Conservation (phyloP, 768 basidiomycete genomes). For the Amanita pallidorosea region DNA sequence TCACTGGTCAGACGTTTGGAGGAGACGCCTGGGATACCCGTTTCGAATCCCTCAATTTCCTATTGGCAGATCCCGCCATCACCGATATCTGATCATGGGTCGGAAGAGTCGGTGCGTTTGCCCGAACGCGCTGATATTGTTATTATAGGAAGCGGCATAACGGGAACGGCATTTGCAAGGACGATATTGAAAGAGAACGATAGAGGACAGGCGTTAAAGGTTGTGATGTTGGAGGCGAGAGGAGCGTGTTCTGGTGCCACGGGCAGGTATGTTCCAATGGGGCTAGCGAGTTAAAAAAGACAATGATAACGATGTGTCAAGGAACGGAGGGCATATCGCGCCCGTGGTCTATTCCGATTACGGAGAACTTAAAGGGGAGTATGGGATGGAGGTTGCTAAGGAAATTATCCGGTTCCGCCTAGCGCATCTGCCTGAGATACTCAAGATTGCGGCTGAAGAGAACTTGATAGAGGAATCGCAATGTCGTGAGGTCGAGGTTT, state of each 20-base stretch:
- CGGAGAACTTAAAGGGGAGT: conserved; percentile 26
- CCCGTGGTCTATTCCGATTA: conserved; percentile 55
- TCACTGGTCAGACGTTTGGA: conserved; percentile 19
- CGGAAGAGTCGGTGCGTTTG: conserved; percentile 1
- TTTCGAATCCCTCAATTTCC: conserved; percentile 31
- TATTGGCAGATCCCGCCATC: conserved; percentile 42
- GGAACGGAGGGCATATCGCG: conserved; percentile 64
- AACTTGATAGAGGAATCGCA: conserved; percentile 41
- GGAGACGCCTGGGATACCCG: conserved; percentile 31
- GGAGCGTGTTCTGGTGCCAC: conserved; percentile 70
- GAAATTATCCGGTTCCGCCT: conserved; percentile 52
- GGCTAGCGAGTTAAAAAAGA: neutral
- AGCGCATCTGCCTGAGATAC: conserved; percentile 41
- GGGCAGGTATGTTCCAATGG: conserved; percentile 38
- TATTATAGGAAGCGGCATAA: conserved; percentile 48
- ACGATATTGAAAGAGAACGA: conserved; percentile 25
- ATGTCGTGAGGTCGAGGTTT: conserved; percentile 43
- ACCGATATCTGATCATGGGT: conserved; percentile 18
- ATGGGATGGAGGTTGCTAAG: conserved; percentile 37
- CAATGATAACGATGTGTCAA: conserved; percentile 11
- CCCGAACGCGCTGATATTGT: conserved; percentile 37
- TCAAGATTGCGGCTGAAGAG: conserved; percentile 42
- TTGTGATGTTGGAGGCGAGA: conserved; percentile 78
- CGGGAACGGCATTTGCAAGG: conserved; percentile 35
- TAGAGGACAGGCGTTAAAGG: conserved; percentile 18